phyloP scores from a whole-genome alignment of 257 asterid species.

The Primulina huaijiensis region DNA sequence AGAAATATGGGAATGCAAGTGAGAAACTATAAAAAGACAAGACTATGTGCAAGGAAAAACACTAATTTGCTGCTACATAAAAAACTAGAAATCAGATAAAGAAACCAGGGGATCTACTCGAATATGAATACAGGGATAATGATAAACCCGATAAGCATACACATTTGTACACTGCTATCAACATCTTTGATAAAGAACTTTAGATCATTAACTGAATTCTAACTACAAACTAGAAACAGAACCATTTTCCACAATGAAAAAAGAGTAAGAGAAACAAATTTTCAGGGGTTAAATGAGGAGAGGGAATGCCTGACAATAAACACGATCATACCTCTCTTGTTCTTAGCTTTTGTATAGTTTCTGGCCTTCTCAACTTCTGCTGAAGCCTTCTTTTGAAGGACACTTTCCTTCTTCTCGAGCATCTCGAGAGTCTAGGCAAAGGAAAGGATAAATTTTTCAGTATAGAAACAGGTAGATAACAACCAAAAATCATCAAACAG shows the following conservation, averaged over 20 bases:
- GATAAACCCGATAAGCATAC: neutral
- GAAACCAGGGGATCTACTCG: neutral
- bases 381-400: conserved; percentile 66
- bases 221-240: neutral
- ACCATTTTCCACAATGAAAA: neutral
- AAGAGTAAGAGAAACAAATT: neutral
- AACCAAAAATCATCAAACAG: neutral
- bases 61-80: neutral
- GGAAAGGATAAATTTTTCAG: conserved; percentile 11
- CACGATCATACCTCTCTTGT: conserved; percentile 55
- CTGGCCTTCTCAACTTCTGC: conserved; percentile 71
- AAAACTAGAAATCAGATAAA: neutral
- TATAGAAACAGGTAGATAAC: conserved; percentile 9
- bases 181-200: neutral
- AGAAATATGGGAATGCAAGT: neutral
- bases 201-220: neutral
- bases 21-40: neutral
- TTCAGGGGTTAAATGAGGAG: neutral
- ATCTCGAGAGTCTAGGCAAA: conserved; percentile 58
- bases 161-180: neutral
- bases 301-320: neutral
- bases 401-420: conserved; percentile 75
- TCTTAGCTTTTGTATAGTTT: conserved; percentile 60
- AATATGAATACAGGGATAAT: neutral
- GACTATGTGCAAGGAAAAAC: neutral